Base-by-base conservation (phyloP, 805 yeast genomes). In the Saturnispora halmiae region DNA sequence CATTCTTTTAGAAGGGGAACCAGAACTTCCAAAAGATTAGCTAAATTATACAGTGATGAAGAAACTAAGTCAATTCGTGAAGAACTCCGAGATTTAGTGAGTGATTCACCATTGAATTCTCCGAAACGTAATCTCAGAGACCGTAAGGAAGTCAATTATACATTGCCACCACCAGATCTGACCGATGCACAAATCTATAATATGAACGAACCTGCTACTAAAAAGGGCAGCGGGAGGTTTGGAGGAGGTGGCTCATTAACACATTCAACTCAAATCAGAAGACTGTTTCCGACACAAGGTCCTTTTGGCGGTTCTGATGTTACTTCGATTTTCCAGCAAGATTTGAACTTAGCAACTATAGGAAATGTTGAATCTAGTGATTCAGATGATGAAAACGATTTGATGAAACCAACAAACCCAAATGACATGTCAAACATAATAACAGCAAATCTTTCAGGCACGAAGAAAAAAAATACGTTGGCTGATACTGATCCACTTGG, bases 301-400 rank as follows among this genome's bases (percentile, higher is more conserved):
- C 98, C 98, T 2, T 90, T 90, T 67, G 98, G 98, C 22, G 98
- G 98, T 18, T 80, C 90, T 46, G 96, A 90, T 56, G 94, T 86
- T 1, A 72, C 79, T 6, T 81, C 96, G 0, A 64, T 90, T 24
- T 86, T 87, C 59, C 55, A 53, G 27, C 88, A 92, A 5, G 55
- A 49, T 42, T 14, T 20, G 6, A 50, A 73, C 8, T 44, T 60
- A 25, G 56, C 65, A 37, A 60, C 64, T 4, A 48, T 59, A n/a
- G 63, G 60, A 24, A 60, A 56, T 45, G 57, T 49, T 8, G 74
- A 65, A 36, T 63, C 70, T 13, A 69, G 70, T 45, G 69, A 70
- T 28, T 63, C 72, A 6, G 74, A 69, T 32, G 75, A 67, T 43
- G 74, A 67, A 46, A 73, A 70, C 27, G 66, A 62, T 34, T 49